Evolutionary conservation across 257 asterid genomes (phyloP).

Genomic region (Henckelia pumila): DNA sequence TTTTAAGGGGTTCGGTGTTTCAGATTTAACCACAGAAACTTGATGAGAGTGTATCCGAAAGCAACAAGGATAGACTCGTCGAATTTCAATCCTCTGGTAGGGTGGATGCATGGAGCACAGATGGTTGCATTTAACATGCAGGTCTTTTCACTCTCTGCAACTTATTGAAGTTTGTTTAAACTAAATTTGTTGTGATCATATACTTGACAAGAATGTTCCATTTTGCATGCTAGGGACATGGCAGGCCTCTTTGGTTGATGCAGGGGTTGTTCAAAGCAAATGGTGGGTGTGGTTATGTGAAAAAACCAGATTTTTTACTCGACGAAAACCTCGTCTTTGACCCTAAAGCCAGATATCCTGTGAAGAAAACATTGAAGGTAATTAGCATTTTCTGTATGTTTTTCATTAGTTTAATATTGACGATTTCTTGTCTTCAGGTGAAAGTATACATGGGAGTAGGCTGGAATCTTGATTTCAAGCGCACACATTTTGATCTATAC

Average conservation of each 20-base stretch:
- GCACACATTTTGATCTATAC: slow-evolving; percentile 40
- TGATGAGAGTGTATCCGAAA: slow-evolving; percentile 50
- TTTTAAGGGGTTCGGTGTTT: not conserved
- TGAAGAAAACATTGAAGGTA: slow-evolving; percentile 41
- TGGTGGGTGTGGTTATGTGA: too few species aligned
- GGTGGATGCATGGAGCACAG: slow-evolving; percentile 53
- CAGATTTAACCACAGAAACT: slow-evolving; percentile 48
- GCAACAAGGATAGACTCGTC: slow-evolving; percentile 45
- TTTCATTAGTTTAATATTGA: not conserved
- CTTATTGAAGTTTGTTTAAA: too few species aligned
- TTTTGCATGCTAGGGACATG: slow-evolving; percentile 38
- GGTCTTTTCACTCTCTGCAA: slow-evolving; percentile 23
- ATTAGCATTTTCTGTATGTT: not conserved
- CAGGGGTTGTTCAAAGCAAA: slow-evolving; percentile 49
- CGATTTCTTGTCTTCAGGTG: slow-evolving; percentile 25
- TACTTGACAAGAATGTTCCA: not conserved
- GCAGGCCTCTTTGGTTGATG: slow-evolving; percentile 48
- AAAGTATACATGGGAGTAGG: slow-evolving; percentile 48
- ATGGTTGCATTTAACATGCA: slow-evolving; percentile 55
- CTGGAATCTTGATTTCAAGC: slow-evolving; percentile 43
- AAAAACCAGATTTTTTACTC: slow-evolving; percentile 39
- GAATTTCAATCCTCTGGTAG: slow-evolving; percentile 44
- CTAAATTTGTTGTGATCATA: too few species aligned
- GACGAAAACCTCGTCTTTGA: slow-evolving; percentile 33
- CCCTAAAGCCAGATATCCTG: slow-evolving; percentile 37